Evolutionary conservation across 176 grass and related monocot species (phyloP).

Genomic region (Oryza longistaminata): DNA sequence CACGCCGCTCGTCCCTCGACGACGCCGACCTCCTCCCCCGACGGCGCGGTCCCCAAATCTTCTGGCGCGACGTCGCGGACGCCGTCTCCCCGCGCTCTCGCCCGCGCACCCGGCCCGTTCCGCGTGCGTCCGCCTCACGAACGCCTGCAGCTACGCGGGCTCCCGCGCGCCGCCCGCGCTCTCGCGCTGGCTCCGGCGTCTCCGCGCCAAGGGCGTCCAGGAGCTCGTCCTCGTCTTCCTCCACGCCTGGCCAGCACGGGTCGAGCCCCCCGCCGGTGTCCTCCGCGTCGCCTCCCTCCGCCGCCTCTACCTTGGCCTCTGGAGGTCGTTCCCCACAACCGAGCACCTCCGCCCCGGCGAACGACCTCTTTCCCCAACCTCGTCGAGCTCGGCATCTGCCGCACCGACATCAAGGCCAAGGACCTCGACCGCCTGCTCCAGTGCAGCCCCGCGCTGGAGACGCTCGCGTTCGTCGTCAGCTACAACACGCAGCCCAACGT

Average conservation of each 20-base stretch:
- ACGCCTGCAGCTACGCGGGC: background rate
- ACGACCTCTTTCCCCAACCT: slow-evolving; percentile 38
- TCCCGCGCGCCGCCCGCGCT: background rate
- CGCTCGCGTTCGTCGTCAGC: slow-evolving; percentile 17
- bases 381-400: slow-evolving; percentile 37
- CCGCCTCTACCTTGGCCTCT: slow-evolving; percentile 38
- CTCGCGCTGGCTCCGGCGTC: slow-evolving; percentile 20
- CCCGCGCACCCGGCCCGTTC: background rate
- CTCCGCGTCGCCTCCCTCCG: slow-evolving; percentile 43
- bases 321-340: slow-evolving; percentile 30
- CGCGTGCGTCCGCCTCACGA: slow-evolving; percentile 32
- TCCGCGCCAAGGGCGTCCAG: slow-evolving; percentile 7
- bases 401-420: background rate
- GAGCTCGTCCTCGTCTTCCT: slow-evolving; percentile 33
- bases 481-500: background rate
- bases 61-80: background rate
- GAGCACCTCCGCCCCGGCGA: background rate
- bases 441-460: slow-evolving; percentile 46
- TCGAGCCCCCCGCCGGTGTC: background rate
- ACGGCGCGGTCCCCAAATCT: background rate
- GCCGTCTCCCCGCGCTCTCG: slow-evolving; percentile 15
- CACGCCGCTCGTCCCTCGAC: slow-evolving; percentile 35
- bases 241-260: background rate
- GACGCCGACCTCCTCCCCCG: slow-evolving; percentile 34
- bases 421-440: slow-evolving; percentile 34